phyloP scores from a whole-genome alignment of 257 asterid species.

The Nicotiana knightiana region DNA sequence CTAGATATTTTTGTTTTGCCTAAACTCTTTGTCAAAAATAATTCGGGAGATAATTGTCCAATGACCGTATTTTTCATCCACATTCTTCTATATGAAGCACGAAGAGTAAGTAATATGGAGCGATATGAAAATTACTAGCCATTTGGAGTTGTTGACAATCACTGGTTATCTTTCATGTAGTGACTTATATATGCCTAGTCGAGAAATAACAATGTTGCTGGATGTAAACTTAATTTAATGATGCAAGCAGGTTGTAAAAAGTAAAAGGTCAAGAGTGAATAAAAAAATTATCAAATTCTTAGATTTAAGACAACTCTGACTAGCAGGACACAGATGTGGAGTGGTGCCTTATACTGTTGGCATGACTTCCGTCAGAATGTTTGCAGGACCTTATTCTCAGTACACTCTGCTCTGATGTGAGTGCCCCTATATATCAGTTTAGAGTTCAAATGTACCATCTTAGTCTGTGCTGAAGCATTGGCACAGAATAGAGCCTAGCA shows the following conservation, averaged over 20 bases:
- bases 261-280: background rate
- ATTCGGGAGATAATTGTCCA: background rate
- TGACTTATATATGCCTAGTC: background rate
- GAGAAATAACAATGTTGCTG: background rate
- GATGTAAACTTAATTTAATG: background rate
- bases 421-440: background rate
- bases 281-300: too few relatives aligned
- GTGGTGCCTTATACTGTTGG: background rate
- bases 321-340: background rate
- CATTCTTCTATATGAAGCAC: background rate
- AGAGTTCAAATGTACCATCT: background rate
- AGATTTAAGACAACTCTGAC: background rate
- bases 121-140: background rate
- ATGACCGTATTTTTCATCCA: background rate
- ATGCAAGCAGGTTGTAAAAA: background rate
- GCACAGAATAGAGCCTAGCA: background rate
- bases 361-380: background rate
- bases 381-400: background rate
- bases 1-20: background rate
- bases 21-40: background rate
- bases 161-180: background rate
- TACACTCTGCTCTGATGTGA: background rate
- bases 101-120: background rate
- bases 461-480: background rate
- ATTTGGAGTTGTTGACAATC: background rate